phyloP scores from a whole-genome alignment of 371 early-diverging fungal species.

The Mortierella sp. region DNA sequence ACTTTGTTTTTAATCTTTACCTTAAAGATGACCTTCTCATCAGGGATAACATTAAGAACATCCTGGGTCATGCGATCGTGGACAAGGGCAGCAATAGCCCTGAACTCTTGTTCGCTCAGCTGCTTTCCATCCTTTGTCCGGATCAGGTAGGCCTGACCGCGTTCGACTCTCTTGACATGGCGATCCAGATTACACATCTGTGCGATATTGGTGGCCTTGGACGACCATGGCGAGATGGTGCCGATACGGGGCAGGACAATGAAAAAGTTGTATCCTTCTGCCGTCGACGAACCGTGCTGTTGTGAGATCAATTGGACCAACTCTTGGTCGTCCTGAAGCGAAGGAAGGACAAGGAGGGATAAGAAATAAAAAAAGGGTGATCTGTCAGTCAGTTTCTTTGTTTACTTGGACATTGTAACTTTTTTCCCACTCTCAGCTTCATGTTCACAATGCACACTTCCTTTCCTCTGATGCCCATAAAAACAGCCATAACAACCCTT shows the following conservation, averaged over 20 bases:
- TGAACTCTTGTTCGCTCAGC: conserved; percentile 57
- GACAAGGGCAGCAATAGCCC: conserved; percentile 67
- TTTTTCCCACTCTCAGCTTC: not conserved
- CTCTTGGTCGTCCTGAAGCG: conserved; percentile 44
- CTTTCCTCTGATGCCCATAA: too few species aligned
- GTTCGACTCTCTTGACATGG: conserved; percentile 86
- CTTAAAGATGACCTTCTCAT: conserved; percentile 77
- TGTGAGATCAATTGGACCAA: conserved; percentile 60
- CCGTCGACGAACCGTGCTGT: conserved; percentile 12
- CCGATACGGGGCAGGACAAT: conserved; percentile 90
- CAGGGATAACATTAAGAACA: conserved; percentile 72
- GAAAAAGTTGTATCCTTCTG: conserved; percentile 60
- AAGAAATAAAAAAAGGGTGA: not conserved
- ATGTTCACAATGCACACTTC: not conserved
- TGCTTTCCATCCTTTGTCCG: conserved; percentile 52
- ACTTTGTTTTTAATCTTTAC: conserved; percentile 12
- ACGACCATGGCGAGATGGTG: conserved; percentile 99
- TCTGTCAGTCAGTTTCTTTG: not conserved
- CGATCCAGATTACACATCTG: conserved; percentile 84
- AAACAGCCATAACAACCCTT: not conserved
- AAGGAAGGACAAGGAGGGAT: not conserved
- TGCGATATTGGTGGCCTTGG: conserved; percentile 97
- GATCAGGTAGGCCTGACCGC: conserved; percentile 83
- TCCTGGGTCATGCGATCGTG: conserved; percentile 97
- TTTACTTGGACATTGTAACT: not conserved